phyloP scores from a whole-genome alignment of 2,329 filamentous ascomycete genomes.

The Ascochyta rabiei region DNA sequence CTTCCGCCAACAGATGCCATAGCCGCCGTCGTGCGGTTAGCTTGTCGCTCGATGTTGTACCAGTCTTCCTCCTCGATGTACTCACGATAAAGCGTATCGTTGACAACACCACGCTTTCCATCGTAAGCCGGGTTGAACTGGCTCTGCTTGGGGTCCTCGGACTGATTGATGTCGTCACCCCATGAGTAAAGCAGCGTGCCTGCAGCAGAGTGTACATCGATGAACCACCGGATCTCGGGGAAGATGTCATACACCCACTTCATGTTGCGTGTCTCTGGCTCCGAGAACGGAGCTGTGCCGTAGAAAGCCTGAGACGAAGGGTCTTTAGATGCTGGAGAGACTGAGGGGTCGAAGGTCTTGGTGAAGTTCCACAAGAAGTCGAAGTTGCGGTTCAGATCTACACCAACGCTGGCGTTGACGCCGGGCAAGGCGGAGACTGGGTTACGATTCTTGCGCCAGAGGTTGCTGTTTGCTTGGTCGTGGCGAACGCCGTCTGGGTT shows the following conservation, averaged over 20 bases:
- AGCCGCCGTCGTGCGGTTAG: constrained; percentile 41
- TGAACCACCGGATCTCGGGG: constrained; percentile 60
- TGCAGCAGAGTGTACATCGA: constrained; percentile 63
- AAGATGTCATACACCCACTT: constrained; percentile 60
- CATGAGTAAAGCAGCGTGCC: constrained; percentile 63
- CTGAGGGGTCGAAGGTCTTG: constrained; percentile 52
- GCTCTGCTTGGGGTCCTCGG: constrained; percentile 54
- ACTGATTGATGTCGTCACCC: constrained; percentile 63
- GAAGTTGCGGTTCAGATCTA: constrained; percentile 49
- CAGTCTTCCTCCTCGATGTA: constrained; percentile 46
- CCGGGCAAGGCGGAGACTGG: constrained; percentile 38
- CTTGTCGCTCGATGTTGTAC: constrained; percentile 40
- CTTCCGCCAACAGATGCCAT: constrained; percentile 46
- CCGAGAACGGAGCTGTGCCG: constrained; percentile 60
- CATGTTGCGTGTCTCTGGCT: constrained; percentile 62
- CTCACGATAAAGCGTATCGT: constrained; percentile 58
- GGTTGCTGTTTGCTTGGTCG: constrained; percentile 38
- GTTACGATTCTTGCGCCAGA: constrained; percentile 49
- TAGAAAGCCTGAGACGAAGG: constrained; percentile 58
- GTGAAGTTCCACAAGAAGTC: constrained; percentile 63
- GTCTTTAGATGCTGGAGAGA: constrained; percentile 48
- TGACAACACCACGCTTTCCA: constrained; percentile 56
- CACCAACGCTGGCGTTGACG: constrained; percentile 27
- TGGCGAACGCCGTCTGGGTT: constrained; percentile 43
- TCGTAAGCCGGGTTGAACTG: constrained; percentile 61